These are phyloP conservation scores for Leishmania braziliensis DNA, from an alignment of 208 protist genomes.

Conservation along the genomic window DNA sequence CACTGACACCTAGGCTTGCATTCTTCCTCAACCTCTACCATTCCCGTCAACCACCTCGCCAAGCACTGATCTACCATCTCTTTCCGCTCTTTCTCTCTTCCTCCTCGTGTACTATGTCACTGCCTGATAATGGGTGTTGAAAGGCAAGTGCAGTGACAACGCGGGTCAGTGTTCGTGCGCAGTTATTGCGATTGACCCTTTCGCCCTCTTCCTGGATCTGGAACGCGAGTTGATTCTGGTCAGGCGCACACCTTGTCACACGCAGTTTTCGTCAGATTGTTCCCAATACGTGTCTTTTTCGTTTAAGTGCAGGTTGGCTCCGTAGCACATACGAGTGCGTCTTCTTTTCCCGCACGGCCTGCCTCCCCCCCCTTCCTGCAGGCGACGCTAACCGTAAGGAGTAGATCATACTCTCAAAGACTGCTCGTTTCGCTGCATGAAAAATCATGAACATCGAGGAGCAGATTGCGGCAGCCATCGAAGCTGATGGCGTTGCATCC, in stretches of 20 bases:
- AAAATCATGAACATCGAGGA: conserved; percentile 19
- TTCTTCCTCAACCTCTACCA: background rate
- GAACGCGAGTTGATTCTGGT: background rate
- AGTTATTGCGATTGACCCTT: background rate
- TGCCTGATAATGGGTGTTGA: background rate
- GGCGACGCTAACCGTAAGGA: background rate
- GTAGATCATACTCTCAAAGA: background rate
- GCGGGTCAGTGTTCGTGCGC: background rate
- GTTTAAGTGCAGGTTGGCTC: background rate
- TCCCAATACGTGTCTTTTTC: background rate
- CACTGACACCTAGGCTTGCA: background rate
- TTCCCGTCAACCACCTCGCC: background rate
- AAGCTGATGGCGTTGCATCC: conserved; percentile 27
- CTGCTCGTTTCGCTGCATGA: background rate
- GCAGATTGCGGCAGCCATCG: conserved; percentile 37
- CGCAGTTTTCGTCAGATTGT: background rate
- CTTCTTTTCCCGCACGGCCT: background rate
- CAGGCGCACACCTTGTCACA: background rate
- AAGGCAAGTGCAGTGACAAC: background rate
- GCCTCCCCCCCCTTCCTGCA: background rate
- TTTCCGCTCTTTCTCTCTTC: background rate
- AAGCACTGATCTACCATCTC: background rate
- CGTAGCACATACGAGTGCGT: background rate
- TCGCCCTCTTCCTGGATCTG: background rate
- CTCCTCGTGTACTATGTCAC: background rate